Conservation (phyloP, 2,329 filamentous ascomycete species). For the Hypocreales sp. region DNA sequence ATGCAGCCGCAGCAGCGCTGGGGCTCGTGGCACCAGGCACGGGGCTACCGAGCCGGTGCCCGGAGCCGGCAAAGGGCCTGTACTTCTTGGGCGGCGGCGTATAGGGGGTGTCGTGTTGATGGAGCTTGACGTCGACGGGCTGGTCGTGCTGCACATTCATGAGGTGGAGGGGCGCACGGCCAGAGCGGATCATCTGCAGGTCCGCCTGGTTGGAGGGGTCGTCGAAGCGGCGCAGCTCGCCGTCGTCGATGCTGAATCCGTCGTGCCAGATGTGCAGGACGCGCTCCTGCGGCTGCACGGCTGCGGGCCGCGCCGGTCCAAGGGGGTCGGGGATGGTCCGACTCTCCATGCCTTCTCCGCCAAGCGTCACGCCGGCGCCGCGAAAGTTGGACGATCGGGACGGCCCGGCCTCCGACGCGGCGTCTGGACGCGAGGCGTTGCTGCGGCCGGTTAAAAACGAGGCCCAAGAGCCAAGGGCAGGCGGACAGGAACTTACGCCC, state of each 20-base stretch:
- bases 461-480: background rate
- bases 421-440: conserved; percentile 42
- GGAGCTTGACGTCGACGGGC: conserved; percentile 63
- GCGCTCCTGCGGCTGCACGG: conserved; percentile 41
- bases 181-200: conserved; percentile 60
- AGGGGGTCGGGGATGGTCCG: conserved; percentile 49
- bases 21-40: conserved; percentile 41
- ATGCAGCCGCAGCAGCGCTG: conserved; percentile 10
- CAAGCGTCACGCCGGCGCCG: conserved; percentile 60
- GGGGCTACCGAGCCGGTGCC: conserved; percentile 61
- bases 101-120: conserved; percentile 59
- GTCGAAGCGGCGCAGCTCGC: conserved; percentile 61
- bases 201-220: conserved; percentile 60
- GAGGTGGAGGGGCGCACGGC: conserved; percentile 61
- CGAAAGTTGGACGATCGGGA: conserved; percentile 42
- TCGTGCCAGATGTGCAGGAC: conserved; percentile 69
- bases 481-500: conserved; percentile 28
- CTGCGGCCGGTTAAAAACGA: conserved; percentile 18
- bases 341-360: conserved; percentile 61
- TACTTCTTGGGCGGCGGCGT: conserved; percentile 58
- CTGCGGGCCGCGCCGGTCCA: conserved; percentile 12
- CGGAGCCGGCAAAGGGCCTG: conserved; percentile 57
- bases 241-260: conserved; percentile 76
- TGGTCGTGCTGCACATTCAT: conserved; percentile 64
- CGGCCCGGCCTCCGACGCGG: conserved; percentile 31